Evolutionary conservation across 73 alveolate genomes (phyloP), one percentile per base, ranked within the genome.

Genomic region (Diophrys sp.): DNA sequence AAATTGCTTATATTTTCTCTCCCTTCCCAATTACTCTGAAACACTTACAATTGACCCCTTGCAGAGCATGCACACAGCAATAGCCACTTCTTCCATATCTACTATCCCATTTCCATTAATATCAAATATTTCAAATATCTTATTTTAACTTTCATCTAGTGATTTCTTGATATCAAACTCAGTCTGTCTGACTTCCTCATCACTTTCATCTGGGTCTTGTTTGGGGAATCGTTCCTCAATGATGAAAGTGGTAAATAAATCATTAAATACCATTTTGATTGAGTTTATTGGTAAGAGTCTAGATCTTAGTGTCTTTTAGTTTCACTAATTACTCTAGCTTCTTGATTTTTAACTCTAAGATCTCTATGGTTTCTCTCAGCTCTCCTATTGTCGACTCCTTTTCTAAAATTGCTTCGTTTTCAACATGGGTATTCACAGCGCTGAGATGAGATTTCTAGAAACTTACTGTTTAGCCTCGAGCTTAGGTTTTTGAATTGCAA

Each of bases 271-370:
- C 70, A 14, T 8, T 23, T 5, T 5, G 23, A 33, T 27, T 31
- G 18, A 77, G 54, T 27, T 77, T 77, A 53, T 77, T 77, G 23
- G 77, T 1, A 28, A 85, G 67, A 23, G 93, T 84, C 24, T 78
- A 77, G 54, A 85, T 85, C 73, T 85, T 85, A 27, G 79, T 72
- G 71, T 85, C 88, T 56, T 85, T 85, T 0, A 85, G 78, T 33
- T 27, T 54, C 66, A 85, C 72, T 44, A 85, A 44, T 53, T 85
- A 78, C 56, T 85, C 93, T 23, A 85, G 73, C 56, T 85, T 85
- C 81, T 85, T 85, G 2, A 85, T 84, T 54, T 85, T 85, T 14
- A 85, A 29, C 29, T 83, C 93, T 79, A 91, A 53, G 32, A 91
- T 91, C 69, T 82, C 93, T 0, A 85, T 73, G 2, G 93, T 85